Evolutionary conservation across 2,329 filamentous ascomycete genomes (phyloP).

Genomic region (Akanthomyces dipterigenus): DNA sequence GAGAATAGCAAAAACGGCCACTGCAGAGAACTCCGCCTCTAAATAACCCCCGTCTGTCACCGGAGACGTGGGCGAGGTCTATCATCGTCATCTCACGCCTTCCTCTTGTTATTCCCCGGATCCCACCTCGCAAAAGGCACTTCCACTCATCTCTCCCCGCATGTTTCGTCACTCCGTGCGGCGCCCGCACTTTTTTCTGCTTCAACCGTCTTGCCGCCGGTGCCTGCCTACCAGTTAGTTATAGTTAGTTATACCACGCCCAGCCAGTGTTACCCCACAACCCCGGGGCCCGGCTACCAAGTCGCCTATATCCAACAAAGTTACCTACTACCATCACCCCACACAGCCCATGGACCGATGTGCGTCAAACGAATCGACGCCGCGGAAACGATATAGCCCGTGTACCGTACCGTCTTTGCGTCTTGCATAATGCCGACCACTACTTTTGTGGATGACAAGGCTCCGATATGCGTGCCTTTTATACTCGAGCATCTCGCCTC

Average conservation of each 20-base stretch:
- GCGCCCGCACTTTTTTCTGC: background rate
- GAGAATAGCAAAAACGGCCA: background rate
- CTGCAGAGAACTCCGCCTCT: background rate
- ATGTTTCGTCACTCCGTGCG: background rate
- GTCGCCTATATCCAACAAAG: slow-evolving; percentile 8
- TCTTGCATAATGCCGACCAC: slow-evolving; percentile 12
- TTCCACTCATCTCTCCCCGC: background rate
- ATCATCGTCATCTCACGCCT: background rate
- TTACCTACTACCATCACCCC: background rate
- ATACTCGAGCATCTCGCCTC: slow-evolving; percentile 54
- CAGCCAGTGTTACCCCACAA: background rate
- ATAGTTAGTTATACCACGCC: no score
- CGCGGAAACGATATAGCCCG: background rate
- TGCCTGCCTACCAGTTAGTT: background rate
- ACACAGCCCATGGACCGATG: background rate
- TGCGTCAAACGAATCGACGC: background rate
- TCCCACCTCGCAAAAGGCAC: background rate
- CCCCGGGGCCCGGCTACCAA: slow-evolving; percentile 1
- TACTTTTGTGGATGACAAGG: slow-evolving; percentile 67
- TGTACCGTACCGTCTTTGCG: no score
- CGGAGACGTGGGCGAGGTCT: background rate
- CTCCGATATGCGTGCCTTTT: slow-evolving; percentile 69
- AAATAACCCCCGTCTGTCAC: background rate
- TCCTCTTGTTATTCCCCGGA: background rate
- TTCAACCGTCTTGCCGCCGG: background rate